phyloP scores from a whole-genome alignment of 202 grass and related monocot species.

The Panicum virgatum region DNA sequence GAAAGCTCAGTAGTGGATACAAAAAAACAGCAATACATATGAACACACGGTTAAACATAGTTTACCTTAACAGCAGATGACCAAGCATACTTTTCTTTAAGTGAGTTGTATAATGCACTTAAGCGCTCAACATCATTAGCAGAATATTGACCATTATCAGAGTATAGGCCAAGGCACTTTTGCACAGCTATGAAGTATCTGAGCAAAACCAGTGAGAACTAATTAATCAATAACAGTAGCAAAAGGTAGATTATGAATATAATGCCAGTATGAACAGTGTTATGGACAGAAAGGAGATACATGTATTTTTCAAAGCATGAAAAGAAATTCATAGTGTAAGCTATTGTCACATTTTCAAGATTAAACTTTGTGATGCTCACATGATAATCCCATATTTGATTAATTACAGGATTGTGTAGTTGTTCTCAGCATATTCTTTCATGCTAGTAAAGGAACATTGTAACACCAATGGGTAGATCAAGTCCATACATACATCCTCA shows the following conservation, averaged over 20 bases:
- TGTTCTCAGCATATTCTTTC: background rate
- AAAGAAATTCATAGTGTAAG: constrained; percentile 20
- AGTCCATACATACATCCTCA: background rate
- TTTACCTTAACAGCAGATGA: constrained; percentile 98
- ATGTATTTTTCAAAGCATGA: constrained; percentile 1
- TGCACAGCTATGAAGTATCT: constrained; percentile 95
- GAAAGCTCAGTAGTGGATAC: constrained; percentile 25
- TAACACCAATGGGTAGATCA: constrained; percentile 7
- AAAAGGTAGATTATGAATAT: constrained; percentile 16
- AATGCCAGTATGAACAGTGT: background rate
- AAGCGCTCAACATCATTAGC: constrained; percentile 71
- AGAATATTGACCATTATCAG: constrained; percentile 84
- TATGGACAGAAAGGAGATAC: background rate
- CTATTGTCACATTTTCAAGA: background rate
- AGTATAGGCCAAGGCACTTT: constrained; percentile 83
- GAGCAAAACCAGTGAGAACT: constrained; percentile 38
- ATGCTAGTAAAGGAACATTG: constrained; percentile 12
- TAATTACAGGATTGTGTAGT: background rate
- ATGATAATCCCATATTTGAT: constrained; percentile 1
- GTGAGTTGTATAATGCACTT: constrained; percentile 76
- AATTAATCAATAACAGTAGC: background rate
- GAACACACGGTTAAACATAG: constrained; percentile 9
- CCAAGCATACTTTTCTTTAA: constrained; percentile 80
- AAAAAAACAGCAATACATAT: background rate
- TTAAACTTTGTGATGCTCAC: background rate